Conservation (phyloP, 2,329 filamentous ascomycete species). For the Diplodia mutila region DNA sequence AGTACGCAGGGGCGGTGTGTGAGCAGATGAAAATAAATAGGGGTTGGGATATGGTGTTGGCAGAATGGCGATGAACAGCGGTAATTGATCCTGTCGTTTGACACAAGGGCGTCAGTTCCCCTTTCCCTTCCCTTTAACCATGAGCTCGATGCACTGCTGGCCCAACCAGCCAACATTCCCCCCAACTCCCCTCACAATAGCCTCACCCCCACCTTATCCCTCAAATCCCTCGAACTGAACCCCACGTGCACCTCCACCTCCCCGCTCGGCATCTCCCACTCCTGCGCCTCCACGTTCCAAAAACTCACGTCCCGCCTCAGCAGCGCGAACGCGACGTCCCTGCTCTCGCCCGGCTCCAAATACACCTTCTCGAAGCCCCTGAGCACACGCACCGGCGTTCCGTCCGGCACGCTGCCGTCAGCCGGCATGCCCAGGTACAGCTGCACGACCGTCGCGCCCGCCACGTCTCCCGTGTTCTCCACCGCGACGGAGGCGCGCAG, state of each 20-base stretch:
- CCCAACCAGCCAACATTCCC: no score
- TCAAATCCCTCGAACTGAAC: conserved; percentile 39
- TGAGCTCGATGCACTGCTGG: no score
- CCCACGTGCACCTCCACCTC: conserved; percentile 38
- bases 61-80: no score
- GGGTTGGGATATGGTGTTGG: no score
- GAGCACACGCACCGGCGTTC: conserved; percentile 58
- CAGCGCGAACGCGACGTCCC: conserved; percentile 48
- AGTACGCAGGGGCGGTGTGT: no score
- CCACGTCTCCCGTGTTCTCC: conserved; percentile 40
- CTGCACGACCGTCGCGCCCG: conserved; percentile 44
- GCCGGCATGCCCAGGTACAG: conserved; percentile 42
- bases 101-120: no score
- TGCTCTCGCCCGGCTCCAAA: conserved; percentile 60
- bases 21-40: no score
- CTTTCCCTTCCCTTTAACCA: no score
- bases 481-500: conserved; percentile 40
- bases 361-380: conserved; percentile 65
- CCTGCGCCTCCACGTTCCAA: conserved; percentile 26
- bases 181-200: no score
- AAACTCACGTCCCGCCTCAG: conserved; percentile 28
- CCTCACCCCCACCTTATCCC: conserved; percentile 1
- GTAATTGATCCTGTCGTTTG: no score
- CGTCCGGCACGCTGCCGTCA: conserved; percentile 53
- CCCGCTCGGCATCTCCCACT: conserved; percentile 34